Conservation (phyloP, 2,329 filamentous ascomycete species). For the Ascochyta viciae-villosae region DNA sequence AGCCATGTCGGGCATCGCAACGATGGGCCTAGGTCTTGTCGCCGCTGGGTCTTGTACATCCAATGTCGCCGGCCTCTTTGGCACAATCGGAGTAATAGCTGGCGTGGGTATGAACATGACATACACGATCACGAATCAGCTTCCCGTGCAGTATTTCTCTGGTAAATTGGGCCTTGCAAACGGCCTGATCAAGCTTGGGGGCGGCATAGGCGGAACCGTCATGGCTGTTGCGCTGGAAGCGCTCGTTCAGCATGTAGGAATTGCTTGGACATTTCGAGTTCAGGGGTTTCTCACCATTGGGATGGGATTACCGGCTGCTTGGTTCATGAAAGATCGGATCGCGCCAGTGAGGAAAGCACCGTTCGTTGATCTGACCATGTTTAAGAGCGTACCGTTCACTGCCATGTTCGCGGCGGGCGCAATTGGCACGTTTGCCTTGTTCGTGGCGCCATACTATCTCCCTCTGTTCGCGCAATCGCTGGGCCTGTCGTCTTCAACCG, state of each 20-base stretch:
- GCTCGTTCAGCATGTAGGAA: constrained; percentile 33
- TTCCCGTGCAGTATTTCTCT: constrained; percentile 39
- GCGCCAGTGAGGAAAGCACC: constrained; percentile 24
- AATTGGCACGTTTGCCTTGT: constrained; percentile 37
- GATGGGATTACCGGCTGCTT: constrained; percentile 34
- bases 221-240: constrained; percentile 34
- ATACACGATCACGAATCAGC: constrained; percentile 29
- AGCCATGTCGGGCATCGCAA: constrained; percentile 57
- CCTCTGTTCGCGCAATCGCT: constrained; percentile 36
- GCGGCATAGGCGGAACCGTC: constrained; percentile 36
- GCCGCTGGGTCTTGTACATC: constrained; percentile 54
- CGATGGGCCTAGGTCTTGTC: constrained; percentile 60
- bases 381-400: constrained; percentile 28
- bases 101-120: constrained; percentile 51
- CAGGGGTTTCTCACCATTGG: constrained; percentile 31
- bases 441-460: constrained; percentile 38
- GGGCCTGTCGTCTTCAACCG: constrained; percentile 29
- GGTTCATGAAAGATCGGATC: constrained; percentile 32
- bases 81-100: constrained; percentile 54
- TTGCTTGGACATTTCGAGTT: constrained; percentile 38
- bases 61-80: constrained; percentile 49
- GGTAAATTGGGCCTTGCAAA: constrained; percentile 37
- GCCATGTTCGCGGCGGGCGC: constrained; percentile 32
- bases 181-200: constrained; percentile 37
- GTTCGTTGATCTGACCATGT: constrained; percentile 37